A percentile compares a stretch with the other conserved stretches of the same genome.
These are phyloP conservation scores for Leccinellum luteum DNA, from an alignment of 768 basidiomycete genomes.

Conservation along the genomic window DNA sequence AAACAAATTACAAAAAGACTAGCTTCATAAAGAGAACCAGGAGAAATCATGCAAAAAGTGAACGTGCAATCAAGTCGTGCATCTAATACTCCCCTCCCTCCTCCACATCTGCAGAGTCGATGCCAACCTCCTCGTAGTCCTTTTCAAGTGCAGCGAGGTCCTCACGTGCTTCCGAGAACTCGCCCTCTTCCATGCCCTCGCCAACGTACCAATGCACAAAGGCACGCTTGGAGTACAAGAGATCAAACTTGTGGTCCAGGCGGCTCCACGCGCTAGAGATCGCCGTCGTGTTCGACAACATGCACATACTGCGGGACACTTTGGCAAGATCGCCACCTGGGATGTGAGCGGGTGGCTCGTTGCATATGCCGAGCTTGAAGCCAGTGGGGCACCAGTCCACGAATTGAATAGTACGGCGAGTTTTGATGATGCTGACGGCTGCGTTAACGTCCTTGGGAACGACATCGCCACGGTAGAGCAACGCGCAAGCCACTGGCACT, in stretches of 20 bases:
- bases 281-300: slow-evolving; percentile 73
- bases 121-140: slow-evolving; percentile 86
- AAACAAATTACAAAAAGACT: slow-evolving; percentile 31
- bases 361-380: slow-evolving; percentile 78
- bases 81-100: slow-evolving; percentile 48
- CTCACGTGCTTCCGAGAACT: slow-evolving; percentile 98
- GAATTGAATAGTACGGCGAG: slow-evolving; percentile 75
- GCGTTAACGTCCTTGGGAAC: slow-evolving; percentile 78
- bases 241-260: slow-evolving; percentile 75
- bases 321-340: slow-evolving; percentile 77
- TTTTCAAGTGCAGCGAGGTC: slow-evolving; percentile 99
- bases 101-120: slow-evolving; percentile 49
- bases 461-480: slow-evolving; percentile 74
- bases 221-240: slow-evolving; percentile 67
- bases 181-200: slow-evolving; percentile 87
- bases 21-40: slow-evolving; percentile 27
- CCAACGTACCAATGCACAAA: slow-evolving; percentile 67
- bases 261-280: slow-evolving; percentile 76
- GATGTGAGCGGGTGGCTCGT: slow-evolving; percentile 72
- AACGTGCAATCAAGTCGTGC: slow-evolving; percentile 4
- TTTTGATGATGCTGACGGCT: slow-evolving; percentile 72
- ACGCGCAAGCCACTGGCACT: slow-evolving; percentile 58
- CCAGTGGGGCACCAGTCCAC: slow-evolving; percentile 81
- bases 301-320: slow-evolving; percentile 73
- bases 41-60: slow-evolving; percentile 17